Evolutionary conservation across 1,284 basidiomycete genomes (phyloP), one percentile per base, ranked within the genome.

Genomic region (Apiotrichum porosum): DNA sequence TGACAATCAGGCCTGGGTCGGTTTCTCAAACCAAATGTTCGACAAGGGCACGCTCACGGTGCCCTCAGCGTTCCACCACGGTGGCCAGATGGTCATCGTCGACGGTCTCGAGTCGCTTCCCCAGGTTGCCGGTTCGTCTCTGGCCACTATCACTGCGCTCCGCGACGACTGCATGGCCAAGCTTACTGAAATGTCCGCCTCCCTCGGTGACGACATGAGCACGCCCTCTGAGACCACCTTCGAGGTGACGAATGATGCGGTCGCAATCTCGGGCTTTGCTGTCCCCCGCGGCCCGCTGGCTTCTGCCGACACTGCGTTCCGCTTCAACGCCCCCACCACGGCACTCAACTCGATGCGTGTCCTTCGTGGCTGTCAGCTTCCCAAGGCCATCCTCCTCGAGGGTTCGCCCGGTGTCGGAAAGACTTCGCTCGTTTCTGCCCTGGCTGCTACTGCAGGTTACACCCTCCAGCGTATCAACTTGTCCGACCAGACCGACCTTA

Each of bases 401-500:
- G 95, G 95, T 2, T 97, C 91, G 68, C 97, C 97, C 5, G 95
- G 95, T 3, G 95, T 98, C n/a, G 95, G 97, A 6, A 99, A 99
- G 76, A 99, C 97, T 0, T 95, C 89, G 67, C 79, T 99, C 5
- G 79, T 99, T 47, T 80, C 84, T 14, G 93, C 95, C 4, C 77
- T 99, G 3, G 91, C 93, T 17, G 83, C 83, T 51, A 76, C 86
- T 9, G 79, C 86, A 18, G 88, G 90, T 13, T 83, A 91, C 63
- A 74, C 79, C 24, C 79, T 99, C 14, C 89, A 85, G 65, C 85
- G 97, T n/a, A 95, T 99, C 79, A 99, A 99, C 73, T 75, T 99
- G 31, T 98, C 97, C 6, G 95, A 98, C 65, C 95, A 99, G 74
- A 98, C 95, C 0, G 95, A 99, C 70, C 80, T 98, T 15, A 84